Evolutionary conservation across 805 yeast species (phyloP), one percentile per base, ranked within the genome.

Genomic region (Yarrowia hollandica): DNA sequence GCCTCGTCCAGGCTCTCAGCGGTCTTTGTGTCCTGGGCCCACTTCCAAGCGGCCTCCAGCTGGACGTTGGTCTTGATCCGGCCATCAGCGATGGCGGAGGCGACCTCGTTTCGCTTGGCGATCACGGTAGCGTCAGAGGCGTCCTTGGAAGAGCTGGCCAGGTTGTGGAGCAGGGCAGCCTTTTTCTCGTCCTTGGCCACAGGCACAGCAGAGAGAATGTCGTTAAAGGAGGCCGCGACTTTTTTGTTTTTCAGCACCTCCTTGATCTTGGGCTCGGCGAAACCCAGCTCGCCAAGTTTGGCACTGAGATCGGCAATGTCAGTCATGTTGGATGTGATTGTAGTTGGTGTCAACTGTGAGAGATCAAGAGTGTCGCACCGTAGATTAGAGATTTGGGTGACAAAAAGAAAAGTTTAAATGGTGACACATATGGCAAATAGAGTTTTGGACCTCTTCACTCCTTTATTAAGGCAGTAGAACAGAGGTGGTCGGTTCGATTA

Each of bases 181-280:
- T 78, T 79, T 61, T 83, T 73, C 65, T 84, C 87, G 62, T 84
- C 86, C 64, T 82, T 74, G 68, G 54, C 69, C 63, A 33, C 67
- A 28, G 16, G 54, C 19, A 79, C 75, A 57, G 81, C 82, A 21
- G 69, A 66, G 59, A 87, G 76, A 61, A 90, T 79, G 33, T 80
- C 80, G 26, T 77, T 78, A 56, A 94, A 78, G 1, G 96, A 82
- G 37, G 76, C 75, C 15, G 92, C 81, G 37, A 91, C 95, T 72
- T 91, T 91, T 70, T 84, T 84, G 75, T 94, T 92, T 72, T 90
- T 92, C 60, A 83, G 72, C 60, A 90, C 85, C 69, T 94, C 98
- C 52, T 83, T 81, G 61, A 88, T 78, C 71, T 88, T 89, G 65
- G 64, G 57, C 38, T 63, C 66, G 31, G 60, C 55, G 21, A 67